Conservation (phyloP, 345 rosid species). For the Lagerstroemia speciosa region DNA sequence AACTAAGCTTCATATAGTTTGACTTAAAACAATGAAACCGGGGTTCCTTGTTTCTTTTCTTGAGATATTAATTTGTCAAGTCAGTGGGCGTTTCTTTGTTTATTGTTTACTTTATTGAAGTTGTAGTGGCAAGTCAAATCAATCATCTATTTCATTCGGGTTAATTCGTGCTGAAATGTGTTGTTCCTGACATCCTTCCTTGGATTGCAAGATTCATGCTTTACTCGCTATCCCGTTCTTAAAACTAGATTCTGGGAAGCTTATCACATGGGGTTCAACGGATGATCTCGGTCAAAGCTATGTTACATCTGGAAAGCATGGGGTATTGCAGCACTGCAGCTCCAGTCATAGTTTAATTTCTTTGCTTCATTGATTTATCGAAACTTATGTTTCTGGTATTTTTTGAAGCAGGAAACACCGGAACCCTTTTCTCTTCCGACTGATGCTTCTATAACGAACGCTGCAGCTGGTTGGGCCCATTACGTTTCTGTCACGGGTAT, state of each 20-base stretch:
- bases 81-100: not conserved
- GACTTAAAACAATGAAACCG: not conserved
- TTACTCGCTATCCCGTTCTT: not conserved
- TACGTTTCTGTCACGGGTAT: slow-evolving; percentile 87
- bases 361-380: slow-evolving; percentile 6
- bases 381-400: slow-evolving; percentile 6
- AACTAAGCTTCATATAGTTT: not conserved
- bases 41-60: not conserved
- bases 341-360: slow-evolving; percentile 2
- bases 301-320: slow-evolving; percentile 91
- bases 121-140: not conserved
- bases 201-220: not conserved
- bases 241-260: slow-evolving; percentile 77
- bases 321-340: slow-evolving; percentile 35
- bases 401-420: slow-evolving; percentile 64
- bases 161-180: not conserved
- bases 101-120: not conserved
- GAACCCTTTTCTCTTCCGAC: slow-evolving; percentile 93
- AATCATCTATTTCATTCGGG: too few species aligned
- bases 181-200: not conserved
- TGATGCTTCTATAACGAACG: slow-evolving; percentile 51
- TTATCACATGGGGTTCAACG: slow-evolving; percentile 97
- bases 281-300: slow-evolving; percentile 99
- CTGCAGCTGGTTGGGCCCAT: slow-evolving; percentile 98
- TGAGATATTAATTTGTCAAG: not conserved